Evolutionary conservation across 352 stramenopile genomes (phyloP), one percentile per base, ranked within the genome.

Genomic region (Phytophthora syringae): DNA sequence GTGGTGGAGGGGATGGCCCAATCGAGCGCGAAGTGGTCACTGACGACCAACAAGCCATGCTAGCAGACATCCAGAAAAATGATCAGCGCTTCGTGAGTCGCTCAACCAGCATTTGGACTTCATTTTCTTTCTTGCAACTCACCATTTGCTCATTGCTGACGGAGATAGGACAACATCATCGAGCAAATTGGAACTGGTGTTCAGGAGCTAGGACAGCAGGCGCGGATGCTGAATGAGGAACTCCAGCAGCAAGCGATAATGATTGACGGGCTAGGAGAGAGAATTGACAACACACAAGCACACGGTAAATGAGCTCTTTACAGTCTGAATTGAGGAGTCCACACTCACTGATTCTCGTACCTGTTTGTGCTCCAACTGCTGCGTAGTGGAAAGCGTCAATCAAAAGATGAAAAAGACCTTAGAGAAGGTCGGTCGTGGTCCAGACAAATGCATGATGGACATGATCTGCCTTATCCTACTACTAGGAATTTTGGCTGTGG

Each of bases 401-500:
- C 76, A 76, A 40, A 94, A 94, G 68, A 95, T 95, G 84, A 91
- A 91, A 70, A 84, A 92, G 49, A 93, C 86, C 30, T 77, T 94
- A 2, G 64, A 77, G 30, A 82, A 90, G 44, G 72, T 93, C 15
- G 84, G 86, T 12, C 82, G 88, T 25, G 88, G 86, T 21, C 77
- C 71, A 21, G 86, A 94, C 70, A 94, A 93, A 61, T 94, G 85
- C 74, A 95, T 94, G 82, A 94, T 94, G 86, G 84, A 94, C 60
- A 91, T 95, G 80, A 95, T 95, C 67, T 95, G 88, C 45, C 80
- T 95, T 49, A 89, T 95, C 60, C 53, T 95, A 43, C 72, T 95
- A 54, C 84, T 94, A 28, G 84, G 86, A 39, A 90, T 96, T 67
- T 72, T 92, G 60, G 82, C 84, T 43, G 86, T 94, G 49, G 74